phyloP scores from a whole-genome alignment of 1,139 yeast species.

The Hyphopichia pseudoburtonii region DNA sequence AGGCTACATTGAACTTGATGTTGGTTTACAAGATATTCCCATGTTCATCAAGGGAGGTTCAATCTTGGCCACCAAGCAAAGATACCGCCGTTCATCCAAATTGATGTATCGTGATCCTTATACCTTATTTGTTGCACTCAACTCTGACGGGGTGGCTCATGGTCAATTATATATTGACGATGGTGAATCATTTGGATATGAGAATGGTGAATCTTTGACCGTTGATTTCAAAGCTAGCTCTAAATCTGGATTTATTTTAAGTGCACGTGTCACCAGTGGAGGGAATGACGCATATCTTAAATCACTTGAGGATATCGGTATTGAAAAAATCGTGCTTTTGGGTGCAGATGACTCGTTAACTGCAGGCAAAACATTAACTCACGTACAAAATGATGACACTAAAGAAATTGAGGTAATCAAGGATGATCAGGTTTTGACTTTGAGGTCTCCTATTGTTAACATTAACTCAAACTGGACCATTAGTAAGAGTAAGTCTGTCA shows the following conservation, averaged over 20 bases:
- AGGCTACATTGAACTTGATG: slow-evolving; percentile 22
- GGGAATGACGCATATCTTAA: slow-evolving; percentile 5
- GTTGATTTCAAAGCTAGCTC: slow-evolving; percentile 30
- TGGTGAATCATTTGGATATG: slow-evolving; percentile 69
- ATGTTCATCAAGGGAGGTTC: slow-evolving; percentile 77
- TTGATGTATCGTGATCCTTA: slow-evolving; percentile 83
- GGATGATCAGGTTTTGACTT: slow-evolving; percentile 23
- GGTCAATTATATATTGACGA: slow-evolving; percentile 74
- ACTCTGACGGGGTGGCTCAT: slow-evolving; percentile 47
- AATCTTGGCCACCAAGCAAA: slow-evolving; percentile 63
- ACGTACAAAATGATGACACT: slow-evolving; percentile 30
- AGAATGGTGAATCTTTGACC: slow-evolving; percentile 46
- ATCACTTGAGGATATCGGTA: slow-evolving; percentile 25
- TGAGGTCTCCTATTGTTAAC: slow-evolving; percentile 56
- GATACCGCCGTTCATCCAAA: slow-evolving; percentile 77
- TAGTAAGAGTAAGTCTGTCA: slow-evolving; percentile 8
- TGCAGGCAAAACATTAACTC: no score
- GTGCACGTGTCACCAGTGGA: slow-evolving; percentile 4
- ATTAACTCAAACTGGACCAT: slow-evolving; percentile 55
- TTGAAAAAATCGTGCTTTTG: slow-evolving; percentile 64
- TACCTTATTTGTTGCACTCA: slow-evolving; percentile 67
- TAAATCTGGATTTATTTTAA: slow-evolving; percentile 10
- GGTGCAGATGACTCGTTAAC: slow-evolving; percentile 31
- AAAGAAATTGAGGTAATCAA: slow-evolving; percentile 32
- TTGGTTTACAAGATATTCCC: slow-evolving; percentile 67